Base-by-base conservation (phyloP, 2,329 filamentous ascomycete genomes). In the Fusarium sororula region DNA sequence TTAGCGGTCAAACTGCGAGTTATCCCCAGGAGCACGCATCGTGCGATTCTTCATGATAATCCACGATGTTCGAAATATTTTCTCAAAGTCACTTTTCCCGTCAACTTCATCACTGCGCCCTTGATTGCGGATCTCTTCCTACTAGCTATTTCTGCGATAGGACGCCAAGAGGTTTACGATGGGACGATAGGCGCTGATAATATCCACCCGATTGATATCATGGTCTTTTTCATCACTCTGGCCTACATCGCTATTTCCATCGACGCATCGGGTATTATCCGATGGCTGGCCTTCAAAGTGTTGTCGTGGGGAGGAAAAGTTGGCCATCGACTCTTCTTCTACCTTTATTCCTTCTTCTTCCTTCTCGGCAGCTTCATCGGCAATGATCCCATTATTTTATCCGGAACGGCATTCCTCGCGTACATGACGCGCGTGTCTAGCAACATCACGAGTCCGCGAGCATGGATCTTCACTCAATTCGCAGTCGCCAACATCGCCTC, bases 231-330 rank as follows among this genome's bases (percentile, higher is more conserved):
- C 82, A 84, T 94, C 48, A 92, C 91, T 0, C 80, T 93, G 48
- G 92, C 92, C 6, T 94, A 94, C 75, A 93, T 94, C 67, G 92
- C 92, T 53, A 93, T 94, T 51, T 94, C 92, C 0, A 93, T 94
- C 67, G 92, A 94, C 73, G 92, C 92, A 6, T 94, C 92, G 0
- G 92, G 92, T 7, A 84, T 94, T 22, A 93, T 94, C 76, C 84
- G 92, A 62, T 94, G 86, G 71, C 79, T 94, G 28, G 92, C 92
- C 0, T 93, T 93, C 84, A 92, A 89, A 69, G 92, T 94, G 0
- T 84, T 94, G 6, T 86, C 91, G 65, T 90, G 88, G 82, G 92
- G 90, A 54, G 92, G 92, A 7, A 86, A 90, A 68, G 87, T 88
- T n/a, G 92, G 92, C 0, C 90, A 91, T 67, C 82, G 87, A 32